These are phyloP conservation scores for Rhizophagus sp. DNA, from an alignment of 192 early-diverging fungal genomes.

Conservation along the genomic window DNA sequence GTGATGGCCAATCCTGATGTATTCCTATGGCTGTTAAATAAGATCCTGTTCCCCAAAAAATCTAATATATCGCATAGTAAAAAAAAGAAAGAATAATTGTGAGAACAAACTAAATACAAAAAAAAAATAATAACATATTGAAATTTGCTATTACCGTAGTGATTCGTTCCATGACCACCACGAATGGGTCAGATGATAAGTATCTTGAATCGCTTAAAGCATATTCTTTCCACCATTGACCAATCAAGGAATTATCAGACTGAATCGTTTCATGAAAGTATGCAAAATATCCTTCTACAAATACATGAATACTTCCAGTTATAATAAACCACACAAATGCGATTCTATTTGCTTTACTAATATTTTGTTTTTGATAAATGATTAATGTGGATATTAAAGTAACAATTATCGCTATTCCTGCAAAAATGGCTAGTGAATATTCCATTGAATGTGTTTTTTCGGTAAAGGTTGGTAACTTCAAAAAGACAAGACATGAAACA, in stretches of 20 bases:
- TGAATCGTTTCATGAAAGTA: conserved; percentile 68
- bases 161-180: conserved; percentile 83
- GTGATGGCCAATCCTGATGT: conserved; percentile 51
- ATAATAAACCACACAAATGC: conserved; percentile 83
- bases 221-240: conserved; percentile 92
- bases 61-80: not conserved
- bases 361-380: not conserved
- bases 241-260: conserved; percentile 63
- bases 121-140: not conserved
- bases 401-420: not conserved
- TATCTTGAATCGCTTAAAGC: conserved; percentile 86
- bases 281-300: conserved; percentile 88
- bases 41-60: conserved; percentile 57
- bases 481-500: not conserved
- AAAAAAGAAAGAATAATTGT: not conserved
- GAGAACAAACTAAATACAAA: not conserved
- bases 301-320: conserved; percentile 78
- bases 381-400: not conserved
- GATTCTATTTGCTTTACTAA: conserved; percentile 32
- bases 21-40: conserved; percentile 58
- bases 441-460: not conserved
- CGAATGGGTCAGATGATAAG: conserved; percentile 78
- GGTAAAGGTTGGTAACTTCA: not conserved
- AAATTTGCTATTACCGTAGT: conserved; percentile 72
- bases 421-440: not conserved